phyloP scores from a whole-genome alignment of 2,329 filamentous ascomycete genomes.

The Pestalotiopsis sp. region DNA sequence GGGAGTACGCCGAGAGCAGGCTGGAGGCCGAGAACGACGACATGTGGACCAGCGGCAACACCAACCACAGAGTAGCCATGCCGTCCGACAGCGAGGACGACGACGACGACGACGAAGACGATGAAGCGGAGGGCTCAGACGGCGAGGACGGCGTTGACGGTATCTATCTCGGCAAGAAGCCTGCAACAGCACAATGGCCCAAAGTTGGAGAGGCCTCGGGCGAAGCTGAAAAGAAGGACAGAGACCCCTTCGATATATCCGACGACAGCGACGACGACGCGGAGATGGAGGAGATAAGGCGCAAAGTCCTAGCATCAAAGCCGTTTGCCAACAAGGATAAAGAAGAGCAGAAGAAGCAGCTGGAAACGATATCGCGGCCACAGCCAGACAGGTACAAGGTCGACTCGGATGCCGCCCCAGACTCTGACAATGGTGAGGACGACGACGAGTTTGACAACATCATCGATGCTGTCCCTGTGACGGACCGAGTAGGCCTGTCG shows the following conservation, averaged over 20 bases:
- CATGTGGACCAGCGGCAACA: slow-evolving; percentile 89
- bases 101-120: slow-evolving; percentile 45
- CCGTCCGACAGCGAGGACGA: slow-evolving; percentile 56
- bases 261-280: slow-evolving; percentile 72
- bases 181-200: slow-evolving; percentile 31
- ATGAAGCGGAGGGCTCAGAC: slow-evolving; percentile 44
- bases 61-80: slow-evolving; percentile 64
- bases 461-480: slow-evolving; percentile 87
- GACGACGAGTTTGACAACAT: slow-evolving; percentile 81
- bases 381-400: slow-evolving; percentile 49
- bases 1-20: slow-evolving; percentile 82
- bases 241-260: slow-evolving; percentile 75
- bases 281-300: slow-evolving; percentile 89
- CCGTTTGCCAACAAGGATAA: slow-evolving; percentile 69
- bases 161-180: slow-evolving; percentile 62
- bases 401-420: slow-evolving; percentile 70
- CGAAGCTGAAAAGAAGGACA: slow-evolving; percentile 46
- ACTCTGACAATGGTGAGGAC: slow-evolving; percentile 64
- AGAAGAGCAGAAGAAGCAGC: slow-evolving; percentile 58
- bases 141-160: slow-evolving; percentile 52
- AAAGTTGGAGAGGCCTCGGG: slow-evolving; percentile 27
- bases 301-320: slow-evolving; percentile 88
- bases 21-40: slow-evolving; percentile 68
- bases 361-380: slow-evolving; percentile 64
- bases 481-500: slow-evolving; percentile 74